Percentiles rank a stretch among this genome's conserved stretches.
These are phyloP conservation scores for Nigrospora osmanthi DNA, from an alignment of 2,329 filamentous ascomycete species.

Conservation along the genomic window DNA sequence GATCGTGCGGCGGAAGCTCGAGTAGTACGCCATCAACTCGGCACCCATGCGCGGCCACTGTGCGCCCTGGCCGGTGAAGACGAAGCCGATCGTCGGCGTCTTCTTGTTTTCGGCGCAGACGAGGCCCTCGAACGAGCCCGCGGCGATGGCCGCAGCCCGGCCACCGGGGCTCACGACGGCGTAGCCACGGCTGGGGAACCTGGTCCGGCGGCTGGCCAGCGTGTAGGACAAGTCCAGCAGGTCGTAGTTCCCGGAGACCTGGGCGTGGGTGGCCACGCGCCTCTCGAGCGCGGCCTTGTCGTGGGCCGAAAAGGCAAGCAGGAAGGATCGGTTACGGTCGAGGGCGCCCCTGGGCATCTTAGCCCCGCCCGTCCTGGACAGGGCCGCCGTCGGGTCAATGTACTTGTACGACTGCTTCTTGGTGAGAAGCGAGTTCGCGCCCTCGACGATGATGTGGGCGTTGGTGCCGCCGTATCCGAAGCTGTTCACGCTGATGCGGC, in stretches of 20 bases:
- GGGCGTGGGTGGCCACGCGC: slow-evolving; percentile 3
- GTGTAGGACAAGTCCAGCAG: slow-evolving; percentile 13
- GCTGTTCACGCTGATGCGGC: background rate
- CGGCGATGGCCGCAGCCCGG: background rate
- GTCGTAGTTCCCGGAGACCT: slow-evolving; percentile 5
- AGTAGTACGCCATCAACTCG: slow-evolving; percentile 9
- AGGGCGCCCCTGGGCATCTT: background rate
- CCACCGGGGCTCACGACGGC: background rate
- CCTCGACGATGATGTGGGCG: background rate
- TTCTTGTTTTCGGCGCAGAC: background rate
- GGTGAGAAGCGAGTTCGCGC: background rate
- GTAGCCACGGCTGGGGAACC: slow-evolving; percentile 1
- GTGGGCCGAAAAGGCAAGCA: slow-evolving; percentile 12
- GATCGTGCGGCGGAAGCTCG: slow-evolving; percentile 6
- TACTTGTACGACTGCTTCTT: too few relatives aligned
- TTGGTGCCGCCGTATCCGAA: background rate
- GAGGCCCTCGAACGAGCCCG: background rate
- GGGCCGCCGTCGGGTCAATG: background rate
- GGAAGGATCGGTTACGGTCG: slow-evolving; percentile 4
- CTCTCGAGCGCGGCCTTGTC: slow-evolving; percentile 9
- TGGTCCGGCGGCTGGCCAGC: slow-evolving; percentile 7
- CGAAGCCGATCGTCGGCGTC: slow-evolving; percentile 6
- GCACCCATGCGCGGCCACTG: slow-evolving; percentile 14
- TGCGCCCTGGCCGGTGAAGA: slow-evolving; percentile 20
- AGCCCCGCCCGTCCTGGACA: background rate